phyloP scores from a whole-genome alignment of 768 basidiomycete genomes.

The Coprinellus micaceus region DNA sequence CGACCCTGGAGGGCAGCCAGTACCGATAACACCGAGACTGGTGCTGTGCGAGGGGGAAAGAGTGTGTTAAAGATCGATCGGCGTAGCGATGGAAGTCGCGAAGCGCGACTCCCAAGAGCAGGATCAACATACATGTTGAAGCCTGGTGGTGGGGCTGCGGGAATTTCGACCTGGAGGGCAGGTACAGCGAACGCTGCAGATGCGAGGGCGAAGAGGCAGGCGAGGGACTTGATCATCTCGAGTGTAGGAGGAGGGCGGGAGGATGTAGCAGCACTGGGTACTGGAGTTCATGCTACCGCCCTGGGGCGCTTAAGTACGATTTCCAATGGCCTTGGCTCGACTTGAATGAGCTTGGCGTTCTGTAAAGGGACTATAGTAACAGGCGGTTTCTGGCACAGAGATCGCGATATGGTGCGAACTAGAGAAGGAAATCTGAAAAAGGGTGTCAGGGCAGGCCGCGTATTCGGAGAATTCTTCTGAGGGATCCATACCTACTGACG shows the following conservation, averaged over 20 bases:
- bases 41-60: conserved; percentile 1
- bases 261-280: neutral
- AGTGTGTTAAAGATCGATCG: neutral
- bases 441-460: too few species aligned
- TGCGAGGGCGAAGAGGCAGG: conserved; percentile 1
- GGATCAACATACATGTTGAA: conserved; percentile 10
- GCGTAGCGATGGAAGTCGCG: too few species aligned
- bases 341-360: neutral
- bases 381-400: too few species aligned
- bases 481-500: too few species aligned
- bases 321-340: neutral
- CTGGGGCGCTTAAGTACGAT: neutral
- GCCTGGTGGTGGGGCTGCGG: conserved; percentile 7
- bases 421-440: too few species aligned
- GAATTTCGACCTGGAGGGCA: neutral
- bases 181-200: conserved; percentile 1
- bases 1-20: conserved; percentile 20
- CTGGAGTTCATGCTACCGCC: neutral
- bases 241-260: neutral
- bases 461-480: too few species aligned
- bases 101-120: neutral
- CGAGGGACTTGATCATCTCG: conserved; percentile 7
- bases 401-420: too few species aligned
- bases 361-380: too few species aligned
- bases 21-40: conserved; percentile 17